Evolutionary conservation across 306 rosid species (phyloP).

Genomic region (Acacia melanoxylon): DNA sequence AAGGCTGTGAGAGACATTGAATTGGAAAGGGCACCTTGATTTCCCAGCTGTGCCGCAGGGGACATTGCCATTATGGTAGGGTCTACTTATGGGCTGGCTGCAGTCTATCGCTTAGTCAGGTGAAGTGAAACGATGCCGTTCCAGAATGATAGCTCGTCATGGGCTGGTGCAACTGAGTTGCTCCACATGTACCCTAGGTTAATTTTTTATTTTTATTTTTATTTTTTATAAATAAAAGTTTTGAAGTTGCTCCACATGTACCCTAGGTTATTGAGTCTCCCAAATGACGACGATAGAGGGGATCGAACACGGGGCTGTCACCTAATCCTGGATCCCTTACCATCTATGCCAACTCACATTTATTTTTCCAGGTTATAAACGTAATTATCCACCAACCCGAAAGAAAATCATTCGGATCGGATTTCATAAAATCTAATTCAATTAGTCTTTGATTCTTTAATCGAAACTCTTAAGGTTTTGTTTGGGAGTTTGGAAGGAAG

Average conservation of each 20-base stretch:
- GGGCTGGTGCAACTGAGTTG: background rate
- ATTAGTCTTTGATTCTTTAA: background rate
- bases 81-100: background rate
- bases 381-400: background rate
- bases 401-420: background rate
- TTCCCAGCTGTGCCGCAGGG: background rate
- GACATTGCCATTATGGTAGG: background rate
- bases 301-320: too few relatives aligned
- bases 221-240: too few relatives aligned
- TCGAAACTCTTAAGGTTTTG: too few relatives aligned
- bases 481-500: too few relatives aligned
- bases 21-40: background rate
- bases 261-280: too few relatives aligned
- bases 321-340: too few relatives aligned
- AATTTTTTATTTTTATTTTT: too few relatives aligned
- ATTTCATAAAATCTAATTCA: background rate
- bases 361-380: background rate
- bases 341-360: too few relatives aligned
- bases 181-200: background rate
- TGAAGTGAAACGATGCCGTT: background rate
- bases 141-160: background rate
- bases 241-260: too few relatives aligned
- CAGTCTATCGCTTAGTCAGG: background rate
- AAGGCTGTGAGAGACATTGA: constrained; percentile 38
- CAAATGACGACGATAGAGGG: too few relatives aligned